Conservation (phyloP, 257 asterid genomes). For the Penstemon eatonii region DNA sequence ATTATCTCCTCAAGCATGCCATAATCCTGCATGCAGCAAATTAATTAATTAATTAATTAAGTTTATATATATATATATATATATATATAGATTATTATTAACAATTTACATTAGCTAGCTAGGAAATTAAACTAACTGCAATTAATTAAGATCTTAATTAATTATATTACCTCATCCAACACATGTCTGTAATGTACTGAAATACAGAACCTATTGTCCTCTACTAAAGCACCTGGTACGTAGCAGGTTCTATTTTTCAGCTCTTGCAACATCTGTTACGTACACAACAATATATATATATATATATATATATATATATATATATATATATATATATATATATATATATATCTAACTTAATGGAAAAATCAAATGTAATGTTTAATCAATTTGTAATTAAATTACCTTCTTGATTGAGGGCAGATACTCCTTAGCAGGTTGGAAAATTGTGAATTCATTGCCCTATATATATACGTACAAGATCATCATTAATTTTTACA, state of each 20-base stretch:
- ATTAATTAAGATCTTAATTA: too few relatives aligned
- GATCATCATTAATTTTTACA: background rate
- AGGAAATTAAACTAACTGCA: too few relatives aligned
- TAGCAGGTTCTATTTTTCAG: conserved; percentile 39
- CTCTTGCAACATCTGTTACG: conserved; percentile 57
- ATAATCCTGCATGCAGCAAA: conserved; percentile 64
- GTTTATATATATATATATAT: too few relatives aligned
- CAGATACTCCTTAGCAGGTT: conserved; percentile 78
- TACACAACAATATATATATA: too few relatives aligned
- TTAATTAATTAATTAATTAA: too few relatives aligned
- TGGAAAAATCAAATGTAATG: too few relatives aligned
- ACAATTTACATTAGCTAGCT: too few relatives aligned
- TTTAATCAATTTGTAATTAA: background rate
- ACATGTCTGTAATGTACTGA: conserved; percentile 89
- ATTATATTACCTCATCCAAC: conserved; percentile 50
- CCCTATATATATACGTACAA: conserved; percentile 40
- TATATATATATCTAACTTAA: too few relatives aligned
- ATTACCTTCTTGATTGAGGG: conserved; percentile 63
- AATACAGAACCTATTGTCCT: conserved; percentile 79
- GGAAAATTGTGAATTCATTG: conserved; percentile 60
- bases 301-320: too few relatives aligned
- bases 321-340: too few relatives aligned
- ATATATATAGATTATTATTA: too few relatives aligned
- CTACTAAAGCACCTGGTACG: conserved; percentile 65
- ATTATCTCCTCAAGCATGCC: conserved; percentile 49